Conservation (phyloP, 768 basidiomycete species). For the Mycena rebaudengoi region DNA sequence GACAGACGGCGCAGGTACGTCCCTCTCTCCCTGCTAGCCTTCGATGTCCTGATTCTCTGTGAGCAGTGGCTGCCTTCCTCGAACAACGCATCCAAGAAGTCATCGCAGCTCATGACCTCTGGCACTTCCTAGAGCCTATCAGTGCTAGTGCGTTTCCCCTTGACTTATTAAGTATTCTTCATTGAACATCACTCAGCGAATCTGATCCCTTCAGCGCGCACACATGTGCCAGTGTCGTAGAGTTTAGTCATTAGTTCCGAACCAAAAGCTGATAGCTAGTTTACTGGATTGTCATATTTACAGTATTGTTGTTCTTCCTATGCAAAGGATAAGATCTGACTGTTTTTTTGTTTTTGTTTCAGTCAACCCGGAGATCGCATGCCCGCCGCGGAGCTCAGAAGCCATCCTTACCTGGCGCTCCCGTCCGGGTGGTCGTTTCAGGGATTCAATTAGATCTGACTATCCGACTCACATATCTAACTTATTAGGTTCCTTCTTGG, state of each 20-base stretch:
- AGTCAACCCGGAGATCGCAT: constrained; percentile 19
- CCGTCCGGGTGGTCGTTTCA: neutral
- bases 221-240: too few species aligned
- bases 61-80: neutral
- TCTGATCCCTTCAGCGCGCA: too few species aligned
- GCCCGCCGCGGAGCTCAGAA: constrained; percentile 15
- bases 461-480: neutral
- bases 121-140: constrained; percentile 1
- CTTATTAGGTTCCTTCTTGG: too few species aligned
- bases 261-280: too few species aligned
- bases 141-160: neutral
- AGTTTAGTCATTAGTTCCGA: too few species aligned
- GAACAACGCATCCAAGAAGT: neutral
- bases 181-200: too few species aligned
- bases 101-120: neutral
- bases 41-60: neutral
- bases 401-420: constrained; percentile 3
- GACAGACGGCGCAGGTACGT: neutral
- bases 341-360: neutral
- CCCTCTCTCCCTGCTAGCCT: neutral
- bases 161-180: too few species aligned
- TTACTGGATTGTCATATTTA: too few species aligned
- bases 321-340: neutral
- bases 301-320: constrained; percentile 1
- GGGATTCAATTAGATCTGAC: neutral